These are phyloP conservation scores for Oryza officinalis DNA, from an alignment of 176 grass and related monocot species.

Conservation along the genomic window DNA sequence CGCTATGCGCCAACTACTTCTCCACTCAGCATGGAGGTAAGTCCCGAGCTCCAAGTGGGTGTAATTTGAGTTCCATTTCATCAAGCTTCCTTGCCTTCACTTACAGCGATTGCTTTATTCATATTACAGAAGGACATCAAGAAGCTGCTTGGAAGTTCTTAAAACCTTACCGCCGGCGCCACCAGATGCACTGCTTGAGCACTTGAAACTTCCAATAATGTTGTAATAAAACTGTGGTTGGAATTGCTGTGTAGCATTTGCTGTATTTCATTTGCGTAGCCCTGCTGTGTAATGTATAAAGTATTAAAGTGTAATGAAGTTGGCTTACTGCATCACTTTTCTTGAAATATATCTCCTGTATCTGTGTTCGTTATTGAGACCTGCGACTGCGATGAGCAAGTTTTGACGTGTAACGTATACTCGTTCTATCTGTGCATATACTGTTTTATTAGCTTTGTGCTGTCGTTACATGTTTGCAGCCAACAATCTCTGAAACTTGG, in stretches of 20 bases:
- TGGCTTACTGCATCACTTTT: constrained; percentile 16
- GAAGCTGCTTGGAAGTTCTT: constrained; percentile 62
- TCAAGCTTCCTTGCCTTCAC: background rate
- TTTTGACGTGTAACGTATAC: background rate
- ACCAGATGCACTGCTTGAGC: background rate
- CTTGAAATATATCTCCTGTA: background rate
- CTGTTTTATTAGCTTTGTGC: background rate
- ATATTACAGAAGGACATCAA: constrained; percentile 83
- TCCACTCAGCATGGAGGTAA: constrained; percentile 84
- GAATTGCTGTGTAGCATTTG: constrained; percentile 21
- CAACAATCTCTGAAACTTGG: too few species aligned
- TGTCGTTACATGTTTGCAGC: background rate
- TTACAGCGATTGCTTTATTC: background rate
- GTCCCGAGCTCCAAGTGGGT: background rate
- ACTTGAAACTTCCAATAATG: constrained; percentile 16
- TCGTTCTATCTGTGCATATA: background rate
- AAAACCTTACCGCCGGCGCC: constrained; percentile 5
- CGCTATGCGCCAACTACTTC: constrained; percentile 87
- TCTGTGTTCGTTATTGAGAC: background rate
- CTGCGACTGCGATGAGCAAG: background rate
- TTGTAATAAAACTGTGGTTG: constrained; percentile 39
- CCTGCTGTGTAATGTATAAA: background rate
- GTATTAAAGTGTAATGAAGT: constrained; percentile 24
- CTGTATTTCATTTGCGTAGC: background rate
- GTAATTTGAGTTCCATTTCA: background rate